A percentile compares a stretch with the other conserved stretches of the same genome.
These are phyloP conservation scores for Pythium chondricola DNA, from an alignment of 352 stramenopile species.

Conservation along the genomic window DNA sequence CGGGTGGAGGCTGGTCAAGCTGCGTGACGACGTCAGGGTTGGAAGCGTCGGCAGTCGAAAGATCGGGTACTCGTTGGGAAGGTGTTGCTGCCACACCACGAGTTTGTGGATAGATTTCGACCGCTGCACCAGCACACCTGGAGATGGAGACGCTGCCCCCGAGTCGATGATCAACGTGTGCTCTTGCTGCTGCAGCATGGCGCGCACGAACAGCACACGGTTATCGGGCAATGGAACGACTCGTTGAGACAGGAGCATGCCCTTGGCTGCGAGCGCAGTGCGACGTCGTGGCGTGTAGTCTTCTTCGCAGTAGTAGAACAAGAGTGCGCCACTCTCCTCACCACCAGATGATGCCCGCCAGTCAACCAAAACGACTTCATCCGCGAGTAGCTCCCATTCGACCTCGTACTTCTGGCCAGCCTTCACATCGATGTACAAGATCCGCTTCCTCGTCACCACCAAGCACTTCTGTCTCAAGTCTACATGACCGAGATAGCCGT, in stretches of 20 bases:
- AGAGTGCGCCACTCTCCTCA: constrained; percentile 20
- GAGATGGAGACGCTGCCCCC: constrained; percentile 16
- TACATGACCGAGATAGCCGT: constrained; percentile 80
- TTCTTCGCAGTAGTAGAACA: constrained; percentile 73
- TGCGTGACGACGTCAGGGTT: background rate
- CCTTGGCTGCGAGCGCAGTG: constrained; percentile 27
- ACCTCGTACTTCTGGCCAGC: constrained; percentile 65
- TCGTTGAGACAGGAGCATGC: constrained; percentile 79
- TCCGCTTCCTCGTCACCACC: constrained; percentile 76
- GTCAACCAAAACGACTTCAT: constrained; percentile 78
- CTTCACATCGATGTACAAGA: constrained; percentile 75
- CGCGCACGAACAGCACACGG: constrained; percentile 74
- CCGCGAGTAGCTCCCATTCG: constrained; percentile 70
- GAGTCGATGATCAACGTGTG: constrained; percentile 57
- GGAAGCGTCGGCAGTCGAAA: constrained; percentile 38
- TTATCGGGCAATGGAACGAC: constrained; percentile 62
- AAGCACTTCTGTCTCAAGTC: constrained; percentile 82
- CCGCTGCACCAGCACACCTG: constrained; percentile 28
- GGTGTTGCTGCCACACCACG: constrained; percentile 34
- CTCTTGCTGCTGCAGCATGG: constrained; percentile 85
- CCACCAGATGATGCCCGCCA: constrained; percentile 20
- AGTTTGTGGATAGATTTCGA: constrained; percentile 37
- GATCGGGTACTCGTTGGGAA: constrained; percentile 53
- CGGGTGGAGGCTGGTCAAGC: constrained; percentile 15
- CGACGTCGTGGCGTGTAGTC: constrained; percentile 47